Evolutionary conservation across 257 asterid genomes (phyloP), one percentile per base, ranked within the genome.

Genomic region (Plantago major): DNA sequence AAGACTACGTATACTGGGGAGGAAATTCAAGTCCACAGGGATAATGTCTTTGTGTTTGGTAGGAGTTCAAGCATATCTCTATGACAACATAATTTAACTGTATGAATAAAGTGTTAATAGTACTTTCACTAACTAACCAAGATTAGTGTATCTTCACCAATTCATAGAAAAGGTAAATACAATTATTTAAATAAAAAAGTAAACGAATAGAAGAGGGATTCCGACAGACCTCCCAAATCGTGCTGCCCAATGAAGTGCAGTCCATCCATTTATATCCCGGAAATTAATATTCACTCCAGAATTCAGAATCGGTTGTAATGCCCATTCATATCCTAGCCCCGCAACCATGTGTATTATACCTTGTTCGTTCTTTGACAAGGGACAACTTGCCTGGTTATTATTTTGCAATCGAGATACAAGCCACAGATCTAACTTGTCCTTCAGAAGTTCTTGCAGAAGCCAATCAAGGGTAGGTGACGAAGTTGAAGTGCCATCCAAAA

Each of bases 201-300:
- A 10, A 8, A 8, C 37, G n/a, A 22, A 22, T 22, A 22, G 26
- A 44, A 38, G 71, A 57, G 16, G 50, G 72, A 63, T 13, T 44
- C 69, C 46, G 60, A 42, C 57, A 68, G 74, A 93, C 99, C 99
- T 83, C 65, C 99, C 99, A 74, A 85, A 93, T 60, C 82, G 84
- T 56, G 99, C 99, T 44, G 99, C 99, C 99, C 99, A 93, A 71
- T 93, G 99, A 63, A 93, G 95, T 10, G 99, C 97, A 40, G 97
- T 89, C 97, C 97, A 89, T 62, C 96, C 99, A 67, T 74, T 83
- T 55, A 79, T 77, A 69, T 93, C 99, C 15, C 97, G 97, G 72
- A 82, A 93, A 65, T 89, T 86, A 51, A 84, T 74, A 66, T 83
- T 76, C 58, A 85, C 87, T 73, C 99, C 94, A 63, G 87, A 72